Evolutionary conservation across 768 basidiomycete genomes (phyloP).

Genomic region (Leccinum rimulosum): DNA sequence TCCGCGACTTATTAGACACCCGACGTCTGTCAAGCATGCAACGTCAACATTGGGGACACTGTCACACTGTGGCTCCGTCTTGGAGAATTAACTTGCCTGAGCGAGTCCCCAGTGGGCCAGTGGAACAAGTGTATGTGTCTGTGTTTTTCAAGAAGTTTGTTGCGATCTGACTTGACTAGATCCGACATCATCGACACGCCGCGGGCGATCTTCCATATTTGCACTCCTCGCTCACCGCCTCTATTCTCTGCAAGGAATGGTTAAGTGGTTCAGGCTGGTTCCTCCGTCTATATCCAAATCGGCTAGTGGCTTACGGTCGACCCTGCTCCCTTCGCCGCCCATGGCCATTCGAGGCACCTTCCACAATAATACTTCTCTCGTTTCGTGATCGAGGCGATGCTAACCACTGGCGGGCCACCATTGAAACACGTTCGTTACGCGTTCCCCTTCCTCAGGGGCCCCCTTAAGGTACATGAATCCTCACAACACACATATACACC

Average conservation of each 20-base stretch:
- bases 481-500: not conserved
- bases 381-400: not conserved
- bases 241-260: not conserved
- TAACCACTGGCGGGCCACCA: not conserved
- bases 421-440: not conserved
- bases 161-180: not conserved
- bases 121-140: too few relatives aligned
- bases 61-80: too few relatives aligned
- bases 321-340: not conserved
- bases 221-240: not conserved
- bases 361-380: not conserved
- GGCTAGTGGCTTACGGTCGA: not conserved
- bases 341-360: not conserved
- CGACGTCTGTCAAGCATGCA: too few relatives aligned
- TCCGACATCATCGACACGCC: not conserved
- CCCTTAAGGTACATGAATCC: not conserved
- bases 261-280: not conserved
- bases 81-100: too few relatives aligned
- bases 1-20: too few relatives aligned
- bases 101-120: too few relatives aligned
- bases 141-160: too few relatives aligned
- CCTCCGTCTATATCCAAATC: not conserved
- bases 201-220: not conserved
- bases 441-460: not conserved
- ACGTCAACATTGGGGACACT: too few relatives aligned